Evolutionary conservation across 1,284 basidiomycete genomes (phyloP), one percentile per base, ranked within the genome.

Genomic region (Tetrapyrgos nigripes): DNA sequence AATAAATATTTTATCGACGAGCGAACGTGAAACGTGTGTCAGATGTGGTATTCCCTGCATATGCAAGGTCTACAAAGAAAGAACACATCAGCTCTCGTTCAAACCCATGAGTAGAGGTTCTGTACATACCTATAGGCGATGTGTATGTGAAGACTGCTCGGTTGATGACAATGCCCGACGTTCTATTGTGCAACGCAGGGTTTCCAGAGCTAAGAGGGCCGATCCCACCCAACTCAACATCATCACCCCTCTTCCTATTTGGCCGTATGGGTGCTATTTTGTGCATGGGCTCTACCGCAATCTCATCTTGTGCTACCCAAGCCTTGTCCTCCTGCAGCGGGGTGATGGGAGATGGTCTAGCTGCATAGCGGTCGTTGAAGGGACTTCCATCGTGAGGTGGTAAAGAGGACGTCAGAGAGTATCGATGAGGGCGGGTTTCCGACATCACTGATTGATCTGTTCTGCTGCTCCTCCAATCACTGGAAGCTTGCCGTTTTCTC

Each of bases 101-200:
- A 43, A 28, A 31, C 6, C n/a, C 8, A 5, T 24, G 53, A 27
- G 33, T 13, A 55, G 40, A 31, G 33, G 43, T 24, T n/a, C n/a
- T 37, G 9, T 29, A 74, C 76, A 50, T 54, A 84, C 82, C 79
- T 54, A 85, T 81, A 1, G 83, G 83, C 17, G 81, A 83, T 37
- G 73, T 80, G 69, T 80, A 85, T 55, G 79, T 77, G 57, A 79
- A 71, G 24, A 85, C 73, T 64, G 82, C 64, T 45, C 73, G 74
- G 55, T 79, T 80, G 54, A 84, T 66, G n/a, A n/a, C n/a, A n/a
- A n/a, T n/a, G n/a, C n/a, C n/a, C 21, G 66, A 67, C n/a, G 60
- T 52, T 27, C 69, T 62, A 31, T 75, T 77, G 56, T 73, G 77
- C 48, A 70, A 68, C 4, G 74, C 72, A 14, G 78, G 47, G 57